Conservation (phyloP, 2,329 filamentous ascomycete species). For the Diaporthe vexans region DNA sequence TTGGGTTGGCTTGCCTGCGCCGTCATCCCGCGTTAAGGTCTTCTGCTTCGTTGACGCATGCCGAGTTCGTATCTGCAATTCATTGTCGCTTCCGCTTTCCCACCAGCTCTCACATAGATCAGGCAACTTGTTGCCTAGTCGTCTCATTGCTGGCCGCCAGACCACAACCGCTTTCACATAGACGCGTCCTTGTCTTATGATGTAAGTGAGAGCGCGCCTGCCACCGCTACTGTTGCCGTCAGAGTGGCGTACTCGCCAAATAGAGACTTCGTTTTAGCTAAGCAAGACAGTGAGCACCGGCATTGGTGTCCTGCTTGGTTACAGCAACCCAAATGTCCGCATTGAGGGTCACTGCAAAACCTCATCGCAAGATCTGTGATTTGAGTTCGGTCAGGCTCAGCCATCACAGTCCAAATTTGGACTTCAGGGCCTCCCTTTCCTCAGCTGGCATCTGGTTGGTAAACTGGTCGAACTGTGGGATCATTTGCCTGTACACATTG, state of each 20-base stretch:
- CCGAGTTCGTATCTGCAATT: conserved; percentile 20
- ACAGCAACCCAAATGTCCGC: background rate
- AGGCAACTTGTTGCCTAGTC: background rate
- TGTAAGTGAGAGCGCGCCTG: background rate
- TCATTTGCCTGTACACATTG: conserved; percentile 69
- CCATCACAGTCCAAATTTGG: conserved; percentile 56
- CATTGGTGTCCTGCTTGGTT: conserved; percentile 3
- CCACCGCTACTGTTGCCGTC: background rate
- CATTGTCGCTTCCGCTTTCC: background rate
- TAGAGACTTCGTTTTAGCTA: background rate
- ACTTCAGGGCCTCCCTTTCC: conserved; percentile 64
- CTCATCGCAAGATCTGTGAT: background rate
- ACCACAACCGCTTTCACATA: background rate
- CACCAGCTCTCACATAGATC: background rate
- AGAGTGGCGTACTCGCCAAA: background rate
- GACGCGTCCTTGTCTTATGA: background rate
- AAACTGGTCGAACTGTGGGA: conserved; percentile 71
- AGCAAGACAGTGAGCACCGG: conserved; percentile 6
- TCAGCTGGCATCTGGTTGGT: conserved; percentile 63
- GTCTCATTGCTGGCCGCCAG: background rate
- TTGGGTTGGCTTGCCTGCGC: background rate
- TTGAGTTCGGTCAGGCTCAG: background rate
- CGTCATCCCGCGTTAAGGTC: conserved; percentile 16
- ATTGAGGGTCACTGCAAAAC: background rate
- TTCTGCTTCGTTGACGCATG: conserved; percentile 17